Base-by-base conservation (phyloP, 345 rosid species). In the Hibiscus trionum region DNA sequence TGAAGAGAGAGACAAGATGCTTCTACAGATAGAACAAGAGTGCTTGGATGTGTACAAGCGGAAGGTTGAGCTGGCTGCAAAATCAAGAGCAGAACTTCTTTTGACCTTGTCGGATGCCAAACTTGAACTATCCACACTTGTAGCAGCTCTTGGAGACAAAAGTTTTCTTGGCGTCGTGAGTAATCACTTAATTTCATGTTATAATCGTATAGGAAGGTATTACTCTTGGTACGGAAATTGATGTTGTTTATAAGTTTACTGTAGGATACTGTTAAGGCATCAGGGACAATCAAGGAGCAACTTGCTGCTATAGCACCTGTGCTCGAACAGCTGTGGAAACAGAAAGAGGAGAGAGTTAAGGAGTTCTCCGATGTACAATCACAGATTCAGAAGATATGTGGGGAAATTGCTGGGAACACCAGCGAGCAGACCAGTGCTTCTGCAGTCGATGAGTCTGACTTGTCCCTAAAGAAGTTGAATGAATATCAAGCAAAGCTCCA, bases 251-350 rank as follows among this genome's bases (percentile, higher is more conserved):
- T 46, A 10, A 42, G 50, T 19, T 19, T 57, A 8, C 24, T 64
- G 5, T 33, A 53, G 16, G 65, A 56, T 56, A 42, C n/a, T 21
- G 27, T 76, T 26, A 84, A 83, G 81, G 73, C 86, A 62, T 84
- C 88, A 0, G 97, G 93, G 79, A 95, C 99, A 55, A 95, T 92
- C 86, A 95, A 92, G 86, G 92, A 92, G 73, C 99, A 95, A 71
- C 97, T 92, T 66, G 93, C 88, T 26, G 94, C 93, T 49, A 95
- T 95, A 80, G 96, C 93, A 69, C 99, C 99, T 2, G 91, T 77
- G 4, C 97, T 95, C 57, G 96, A 92, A 73, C 93, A 88, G 80
- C 89, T 94, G 71, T 90, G 93, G 90, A 86, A 87, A 75, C 97
- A 87, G 82, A 90, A 94, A 80, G 95, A 90, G 63, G 93, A 90